Percentiles rank a stretch among this genome's conserved stretches.
Conservation (phyloP, 1,284 basidiomycete genomes). For the Leccinum idahoense region DNA sequence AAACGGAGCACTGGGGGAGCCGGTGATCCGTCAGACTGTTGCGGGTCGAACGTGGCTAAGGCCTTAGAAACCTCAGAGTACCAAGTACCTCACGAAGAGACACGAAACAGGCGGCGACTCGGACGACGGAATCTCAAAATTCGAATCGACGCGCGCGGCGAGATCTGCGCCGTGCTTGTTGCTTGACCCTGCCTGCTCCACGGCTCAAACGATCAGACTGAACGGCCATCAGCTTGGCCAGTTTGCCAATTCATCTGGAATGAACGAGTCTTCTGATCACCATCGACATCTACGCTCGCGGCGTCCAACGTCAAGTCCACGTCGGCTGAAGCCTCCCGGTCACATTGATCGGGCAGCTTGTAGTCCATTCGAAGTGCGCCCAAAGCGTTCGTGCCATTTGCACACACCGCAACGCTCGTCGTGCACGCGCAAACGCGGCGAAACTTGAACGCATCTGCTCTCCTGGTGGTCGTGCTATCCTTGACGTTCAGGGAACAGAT, state of each 20-base stretch:
- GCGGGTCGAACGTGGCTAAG: conserved; percentile 24
- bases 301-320: conserved; percentile 3
- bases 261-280: conserved; percentile 38
- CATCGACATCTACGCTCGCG: conserved; percentile 23
- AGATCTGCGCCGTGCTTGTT: conserved; percentile 55
- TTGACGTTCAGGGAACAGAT: conserved; percentile 64
- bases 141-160: conserved; percentile 28
- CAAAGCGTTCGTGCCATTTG: conserved; percentile 87
- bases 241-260: conserved; percentile 46
- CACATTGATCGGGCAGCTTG: conserved; percentile 51
- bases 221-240: conserved; percentile 40
- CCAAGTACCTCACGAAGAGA: conserved; percentile 44
- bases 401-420: conserved; percentile 80
- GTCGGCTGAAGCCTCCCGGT: conserved; percentile 64
- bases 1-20: conserved; percentile 34
- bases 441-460: conserved; percentile 74
- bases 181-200: conserved; percentile 18
- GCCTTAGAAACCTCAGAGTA: conserved; percentile 29
- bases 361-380: conserved; percentile 82
- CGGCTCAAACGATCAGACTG: conserved; percentile 23
- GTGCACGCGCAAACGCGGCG: conserved; percentile 74
- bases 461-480: conserved; percentile 27
- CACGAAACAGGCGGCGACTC: conserved; percentile 53
- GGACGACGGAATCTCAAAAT: conserved; percentile 53
- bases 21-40: background rate